Evolutionary conservation across 306 rosid species (phyloP), one percentile per base, ranked within the genome.

Genomic region (Spatholobus suberectus): DNA sequence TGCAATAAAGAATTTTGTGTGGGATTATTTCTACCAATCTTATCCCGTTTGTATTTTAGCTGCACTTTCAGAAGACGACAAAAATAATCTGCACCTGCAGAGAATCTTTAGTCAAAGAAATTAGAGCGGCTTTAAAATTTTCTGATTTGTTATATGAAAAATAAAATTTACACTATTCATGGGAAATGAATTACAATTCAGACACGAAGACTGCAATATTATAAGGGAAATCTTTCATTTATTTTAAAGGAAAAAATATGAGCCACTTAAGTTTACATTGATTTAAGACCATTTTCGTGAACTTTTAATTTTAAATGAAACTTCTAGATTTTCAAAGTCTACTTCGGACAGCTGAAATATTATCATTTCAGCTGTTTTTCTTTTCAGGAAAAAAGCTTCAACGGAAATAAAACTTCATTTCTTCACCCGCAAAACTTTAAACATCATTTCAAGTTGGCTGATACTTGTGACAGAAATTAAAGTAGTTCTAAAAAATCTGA

Each of bases 1-100:
- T 27, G 34, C 47, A 76, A 85, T 85, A 81, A 85, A 21, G 71
- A 21, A 8, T 68, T 57, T 76, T 85, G 70, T 47, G 74, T 73
- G 76, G 65, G 71, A 71, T 79, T 27, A 58, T 81, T 61, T 47
- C n/a, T 57, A 13, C 74, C 21, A 27, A 23, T 37, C 18, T 14
- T 59, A 26, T 23, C 43, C 20, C 27, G 1, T 17, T 81, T 29
- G 26, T 57, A 68, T n/a, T 18, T n/a, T 58, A 55, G 35, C 20
- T 35, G 12, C 54, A 47, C 8, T 54, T 15, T 21, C 18, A 8
- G 37, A 40, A 40, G 46, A 40, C 46, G 1, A 4, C 38, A 35
- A 3, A 35, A 35, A n/a, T n/a, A n/a, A n/a, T n/a, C n/a, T n/a
- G n/a, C n/a, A n/a, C n/a, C n/a, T n/a, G n/a, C n/a, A 40, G 58